Evolutionary conservation across 345 rosid species (phyloP).

Genomic region (Sisymbrium irio): DNA sequence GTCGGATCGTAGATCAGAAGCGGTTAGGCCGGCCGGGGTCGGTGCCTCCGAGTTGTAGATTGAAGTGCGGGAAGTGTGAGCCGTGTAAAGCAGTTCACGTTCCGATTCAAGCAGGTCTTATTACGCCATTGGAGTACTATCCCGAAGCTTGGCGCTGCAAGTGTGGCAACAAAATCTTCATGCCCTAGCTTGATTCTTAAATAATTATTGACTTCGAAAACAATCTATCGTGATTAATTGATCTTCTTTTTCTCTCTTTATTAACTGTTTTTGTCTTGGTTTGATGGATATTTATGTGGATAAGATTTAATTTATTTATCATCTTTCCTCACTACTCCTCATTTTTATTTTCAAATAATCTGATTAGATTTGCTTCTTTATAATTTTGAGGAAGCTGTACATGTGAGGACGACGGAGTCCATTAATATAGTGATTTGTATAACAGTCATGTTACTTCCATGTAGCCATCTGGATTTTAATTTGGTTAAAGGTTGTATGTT

Average conservation of each 20-base stretch:
- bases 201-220: background rate
- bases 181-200: conserved; percentile 44
- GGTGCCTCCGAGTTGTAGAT: conserved; percentile 71
- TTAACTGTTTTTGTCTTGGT: background rate
- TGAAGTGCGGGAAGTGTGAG: conserved; percentile 68
- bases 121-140: conserved; percentile 65
- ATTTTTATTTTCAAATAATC: too few relatives aligned
- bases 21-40: conserved; percentile 57
- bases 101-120: conserved; percentile 58
- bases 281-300: too few relatives aligned
- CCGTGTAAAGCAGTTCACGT: conserved; percentile 87
- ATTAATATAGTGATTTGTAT: too few relatives aligned
- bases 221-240: background rate
- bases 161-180: conserved; percentile 74
- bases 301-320: too few relatives aligned
- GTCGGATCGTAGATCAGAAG: conserved; percentile 38
- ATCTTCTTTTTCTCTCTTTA: background rate
- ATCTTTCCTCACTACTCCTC: too few relatives aligned
- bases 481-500: too few relatives aligned
- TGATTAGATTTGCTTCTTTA: too few relatives aligned
- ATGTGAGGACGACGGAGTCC: too few relatives aligned
- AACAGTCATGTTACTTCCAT: too few relatives aligned
- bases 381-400: background rate
- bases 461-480: too few relatives aligned
- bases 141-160: conserved; percentile 99